These are phyloP conservation scores for Alternaria brassicae DNA, from an alignment of 2,329 filamentous ascomycete genomes.

Conservation along the genomic window DNA sequence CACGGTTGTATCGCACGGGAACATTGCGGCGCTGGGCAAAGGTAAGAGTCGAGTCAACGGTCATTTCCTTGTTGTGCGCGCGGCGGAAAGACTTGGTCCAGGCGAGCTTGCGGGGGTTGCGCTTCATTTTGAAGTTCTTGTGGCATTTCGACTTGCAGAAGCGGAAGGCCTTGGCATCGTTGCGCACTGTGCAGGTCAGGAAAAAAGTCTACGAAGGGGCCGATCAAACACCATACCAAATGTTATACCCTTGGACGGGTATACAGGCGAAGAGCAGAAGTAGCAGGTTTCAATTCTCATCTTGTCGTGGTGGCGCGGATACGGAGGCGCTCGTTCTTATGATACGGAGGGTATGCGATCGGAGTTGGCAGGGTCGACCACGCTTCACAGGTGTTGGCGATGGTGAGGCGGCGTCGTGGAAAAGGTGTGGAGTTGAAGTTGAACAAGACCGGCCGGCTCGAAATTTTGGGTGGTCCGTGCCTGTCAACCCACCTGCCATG, in stretches of 20 bases:
- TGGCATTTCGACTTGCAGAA: slow-evolving; percentile 68
- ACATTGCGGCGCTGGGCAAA: slow-evolving; percentile 94
- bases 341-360: neutral
- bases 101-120: slow-evolving; percentile 64
- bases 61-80: slow-evolving; percentile 67
- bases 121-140: slow-evolving; percentile 93
- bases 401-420: slow-evolving; percentile 7
- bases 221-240: slow-evolving; percentile 57
- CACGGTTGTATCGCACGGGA: slow-evolving; percentile 93
- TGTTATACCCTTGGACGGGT: slow-evolving; percentile 60
- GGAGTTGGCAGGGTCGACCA: neutral
- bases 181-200: slow-evolving; percentile 26
- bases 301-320: slow-evolving; percentile 13
- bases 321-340: slow-evolving; percentile 1
- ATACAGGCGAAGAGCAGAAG: slow-evolving; percentile 70
- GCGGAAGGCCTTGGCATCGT: slow-evolving; percentile 68
- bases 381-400: neutral
- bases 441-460: slow-evolving; percentile 9
- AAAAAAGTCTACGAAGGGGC: neutral
- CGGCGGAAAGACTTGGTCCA: slow-evolving; percentile 59
- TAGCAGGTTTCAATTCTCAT: slow-evolving; percentile 56
- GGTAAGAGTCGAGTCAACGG: slow-evolving; percentile 90
- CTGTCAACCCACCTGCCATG: neutral
- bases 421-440: slow-evolving; percentile 16
- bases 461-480: slow-evolving; percentile 25